A percentile compares a stretch with the other conserved stretches of the same genome.
These are phyloP conservation scores for Russula sp. DNA, from an alignment of 768 basidiomycete genomes.

Conservation along the genomic window DNA sequence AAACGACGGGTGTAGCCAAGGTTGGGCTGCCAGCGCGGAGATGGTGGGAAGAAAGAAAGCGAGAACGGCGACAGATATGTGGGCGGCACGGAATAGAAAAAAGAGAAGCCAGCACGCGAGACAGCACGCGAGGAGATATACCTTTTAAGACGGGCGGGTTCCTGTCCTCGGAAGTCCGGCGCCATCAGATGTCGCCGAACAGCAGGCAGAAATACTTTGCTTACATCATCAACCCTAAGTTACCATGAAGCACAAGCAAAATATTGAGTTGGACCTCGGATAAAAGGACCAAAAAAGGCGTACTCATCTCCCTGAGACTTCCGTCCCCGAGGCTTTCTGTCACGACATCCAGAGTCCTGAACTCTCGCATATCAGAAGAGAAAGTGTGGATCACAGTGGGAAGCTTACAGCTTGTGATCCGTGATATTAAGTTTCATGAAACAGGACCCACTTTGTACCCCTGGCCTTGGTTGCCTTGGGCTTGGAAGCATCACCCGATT, in stretches of 20 bases:
- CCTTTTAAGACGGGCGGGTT: conserved; percentile 21
- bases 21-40: conserved; percentile 11
- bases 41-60: conserved; percentile 9
- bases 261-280: neutral
- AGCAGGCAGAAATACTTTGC: neutral
- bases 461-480: conserved; percentile 10
- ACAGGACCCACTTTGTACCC: conserved; percentile 7
- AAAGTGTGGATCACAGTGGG: conserved; percentile 4
- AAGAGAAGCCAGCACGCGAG: conserved; percentile 2
- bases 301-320: conserved; percentile 22
- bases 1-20: conserved; percentile 1
- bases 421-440: neutral
- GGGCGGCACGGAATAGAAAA: conserved; percentile 4
- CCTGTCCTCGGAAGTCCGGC: conserved; percentile 17
- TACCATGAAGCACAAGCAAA: neutral
- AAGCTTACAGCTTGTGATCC: conserved; percentile 16
- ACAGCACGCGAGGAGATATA: conserved; percentile 11
- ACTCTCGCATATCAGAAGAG: neutral
- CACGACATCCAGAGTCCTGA: neutral
- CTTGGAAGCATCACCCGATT: conserved; percentile 9
- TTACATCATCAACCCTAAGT: conserved; percentile 19
- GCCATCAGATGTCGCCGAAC: conserved; percentile 1
- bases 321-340: conserved; percentile 7
- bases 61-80: neutral
- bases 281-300: conserved; percentile 19